Base-by-base conservation (phyloP, 345 rosid species). In the Zanthoxylum bungeanum region DNA sequence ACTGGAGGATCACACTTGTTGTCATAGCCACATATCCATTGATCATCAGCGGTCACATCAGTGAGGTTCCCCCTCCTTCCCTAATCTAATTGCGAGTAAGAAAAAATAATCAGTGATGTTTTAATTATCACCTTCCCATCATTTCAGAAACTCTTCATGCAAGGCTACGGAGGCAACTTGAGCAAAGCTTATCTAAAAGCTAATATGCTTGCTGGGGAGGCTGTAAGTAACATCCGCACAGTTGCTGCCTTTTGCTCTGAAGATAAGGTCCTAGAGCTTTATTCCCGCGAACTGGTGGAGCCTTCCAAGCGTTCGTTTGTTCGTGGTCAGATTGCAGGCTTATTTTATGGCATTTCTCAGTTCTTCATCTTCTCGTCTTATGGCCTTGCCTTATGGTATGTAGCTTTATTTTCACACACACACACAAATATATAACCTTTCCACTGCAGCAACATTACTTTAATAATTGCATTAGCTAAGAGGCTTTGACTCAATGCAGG, bases 331-430 rank as follows among this genome's bases (percentile, higher is more conserved):
- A 85, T 85, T 61, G 99, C 99, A 1, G 99, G 99, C 57, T 62
- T 90, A 68, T 87, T 90, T 73, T 92, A 94, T 61, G 99, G 99
- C 42, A 60, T 90, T 68, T 92, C 98, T 67, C 99, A 94, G 84
- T 94, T 94, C 87, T 94, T 94, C 81, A 94, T 94, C 74, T 94
- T 92, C 86, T 94, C 99, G 25, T 85, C 97, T 7, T 94, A 94
- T 44, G 99, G 98, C 47, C 99, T 94, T 28, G 97, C 97, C 40
- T 84, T 94, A 63, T 94, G 99, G 99, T 94, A 85, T 17, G 83
- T 66, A 49, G 27, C 21, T 76, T 55, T 60, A 51, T 70, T 57
- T 49, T 75, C 53, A 42, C 27, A 27, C 27, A 16, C 19, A 17
- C 12, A 47, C 14, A 12, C n/a, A n/a, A n/a, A n/a, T n/a, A n/a